These are phyloP conservation scores for Hippophae tibetana DNA, from an alignment of 306 rosid species.

Conservation along the genomic window DNA sequence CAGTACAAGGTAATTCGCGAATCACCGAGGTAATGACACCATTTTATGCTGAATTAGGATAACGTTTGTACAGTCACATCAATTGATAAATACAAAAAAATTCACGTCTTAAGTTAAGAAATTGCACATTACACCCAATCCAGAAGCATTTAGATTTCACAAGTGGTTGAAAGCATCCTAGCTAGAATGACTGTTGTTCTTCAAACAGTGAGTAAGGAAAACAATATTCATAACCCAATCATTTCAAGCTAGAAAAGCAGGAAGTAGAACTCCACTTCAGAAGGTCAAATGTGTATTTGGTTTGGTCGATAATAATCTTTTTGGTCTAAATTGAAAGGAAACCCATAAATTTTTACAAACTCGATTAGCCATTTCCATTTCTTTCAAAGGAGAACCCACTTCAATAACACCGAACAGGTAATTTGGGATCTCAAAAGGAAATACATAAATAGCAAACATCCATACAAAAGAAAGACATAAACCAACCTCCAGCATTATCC, in stretches of 20 bases:
- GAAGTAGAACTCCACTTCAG: no score
- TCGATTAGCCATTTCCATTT: conserved; percentile 1
- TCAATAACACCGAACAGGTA: not conserved
- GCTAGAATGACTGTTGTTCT: not conserved
- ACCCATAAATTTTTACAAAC: not conserved
- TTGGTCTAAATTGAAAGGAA: not conserved
- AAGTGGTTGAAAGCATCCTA: not conserved
- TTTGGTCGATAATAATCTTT: not conserved
- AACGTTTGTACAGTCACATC: not conserved
- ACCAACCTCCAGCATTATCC: conserved; percentile 63
- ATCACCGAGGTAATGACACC: no score
- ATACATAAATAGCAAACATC: not conserved
- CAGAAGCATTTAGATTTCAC: conserved; percentile 1
- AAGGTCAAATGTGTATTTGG: not conserved
- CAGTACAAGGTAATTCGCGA: no score
- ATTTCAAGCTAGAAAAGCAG: not conserved
- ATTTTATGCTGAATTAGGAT: no score
- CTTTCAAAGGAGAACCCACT: not conserved
- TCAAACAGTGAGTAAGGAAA: not conserved
- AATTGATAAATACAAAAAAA: not conserved
- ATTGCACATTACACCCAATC: not conserved
- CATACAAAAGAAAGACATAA: conserved; percentile 8
- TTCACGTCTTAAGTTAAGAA: not conserved
- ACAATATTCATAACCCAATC: not conserved
- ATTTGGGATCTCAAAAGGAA: conserved; percentile 13